Evolutionary conservation across 768 basidiomycete genomes (phyloP).

Genomic region (Trametes villosa): DNA sequence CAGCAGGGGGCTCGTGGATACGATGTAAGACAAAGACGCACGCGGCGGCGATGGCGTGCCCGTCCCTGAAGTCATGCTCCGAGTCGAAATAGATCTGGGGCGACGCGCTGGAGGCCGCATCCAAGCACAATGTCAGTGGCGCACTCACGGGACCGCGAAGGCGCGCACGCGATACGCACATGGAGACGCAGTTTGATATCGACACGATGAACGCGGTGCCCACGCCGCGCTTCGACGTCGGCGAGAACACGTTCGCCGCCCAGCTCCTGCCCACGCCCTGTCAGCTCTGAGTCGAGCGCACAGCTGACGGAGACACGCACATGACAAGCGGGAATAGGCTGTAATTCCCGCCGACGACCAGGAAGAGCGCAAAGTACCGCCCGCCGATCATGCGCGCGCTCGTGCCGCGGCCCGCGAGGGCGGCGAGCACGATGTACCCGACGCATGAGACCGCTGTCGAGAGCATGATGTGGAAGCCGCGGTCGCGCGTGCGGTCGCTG

Average conservation of each 20-base stretch:
- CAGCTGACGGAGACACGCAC: slow-evolving; percentile 36
- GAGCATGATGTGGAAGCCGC: slow-evolving; percentile 60
- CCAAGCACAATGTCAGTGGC: too few relatives aligned
- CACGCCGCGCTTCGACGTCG: slow-evolving; percentile 62
- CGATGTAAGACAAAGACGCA: slow-evolving; percentile 24
- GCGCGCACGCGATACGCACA: slow-evolving; percentile 39
- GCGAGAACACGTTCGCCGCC: slow-evolving; percentile 62
- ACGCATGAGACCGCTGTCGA: slow-evolving; percentile 49
- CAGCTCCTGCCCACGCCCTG: slow-evolving; percentile 62
- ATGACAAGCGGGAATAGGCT: slow-evolving; percentile 62
- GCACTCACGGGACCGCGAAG: background rate
- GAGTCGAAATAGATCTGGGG: slow-evolving; percentile 63
- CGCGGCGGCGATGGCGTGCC: slow-evolving; percentile 60
- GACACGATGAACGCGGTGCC: slow-evolving; percentile 65
- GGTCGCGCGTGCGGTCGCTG: slow-evolving; percentile 55
- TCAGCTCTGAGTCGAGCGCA: too few relatives aligned
- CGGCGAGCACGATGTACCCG: slow-evolving; percentile 61
- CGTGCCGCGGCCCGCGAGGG: slow-evolving; percentile 32
- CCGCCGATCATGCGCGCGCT: slow-evolving; percentile 56
- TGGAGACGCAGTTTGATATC: slow-evolving; percentile 60
- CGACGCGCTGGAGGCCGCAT: slow-evolving; percentile 43
- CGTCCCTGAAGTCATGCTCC: slow-evolving; percentile 53
- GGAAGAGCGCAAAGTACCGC: slow-evolving; percentile 60
- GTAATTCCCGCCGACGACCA: slow-evolving; percentile 58
- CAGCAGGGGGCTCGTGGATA: background rate